Evolutionary conservation across 148 eudicot species (phyloP).

Genomic region (Rhododendron simsii): DNA sequence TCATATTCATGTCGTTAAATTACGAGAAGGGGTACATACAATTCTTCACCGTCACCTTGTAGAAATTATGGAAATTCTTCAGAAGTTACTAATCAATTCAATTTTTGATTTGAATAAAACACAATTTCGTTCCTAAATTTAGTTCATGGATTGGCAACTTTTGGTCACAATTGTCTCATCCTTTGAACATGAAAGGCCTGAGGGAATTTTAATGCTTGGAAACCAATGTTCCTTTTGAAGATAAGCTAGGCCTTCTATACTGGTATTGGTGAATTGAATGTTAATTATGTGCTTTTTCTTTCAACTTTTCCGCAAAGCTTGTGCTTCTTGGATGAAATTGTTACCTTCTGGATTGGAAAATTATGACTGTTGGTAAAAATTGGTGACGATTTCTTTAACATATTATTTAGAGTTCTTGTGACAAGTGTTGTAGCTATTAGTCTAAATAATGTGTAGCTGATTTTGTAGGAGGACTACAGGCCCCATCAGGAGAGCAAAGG

Average conservation of each 20-base stretch:
- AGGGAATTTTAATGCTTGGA: background rate
- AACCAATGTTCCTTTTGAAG: background rate
- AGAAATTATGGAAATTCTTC: background rate
- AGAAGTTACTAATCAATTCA: background rate
- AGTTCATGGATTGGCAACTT: background rate
- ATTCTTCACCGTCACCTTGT: background rate
- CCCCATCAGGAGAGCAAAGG: constrained; percentile 96
- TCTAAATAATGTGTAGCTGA: constrained; percentile 7
- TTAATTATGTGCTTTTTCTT: background rate
- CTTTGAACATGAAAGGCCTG: background rate
- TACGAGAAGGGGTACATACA: background rate
- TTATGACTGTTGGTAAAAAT: background rate
- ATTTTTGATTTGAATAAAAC: background rate
- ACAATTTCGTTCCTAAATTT: background rate
- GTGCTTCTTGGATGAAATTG: background rate
- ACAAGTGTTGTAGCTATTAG: background rate
- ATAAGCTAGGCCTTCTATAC: background rate
- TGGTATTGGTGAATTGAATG: background rate
- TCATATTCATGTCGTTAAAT: background rate
- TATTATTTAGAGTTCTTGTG: background rate
- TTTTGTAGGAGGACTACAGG: constrained; percentile 79
- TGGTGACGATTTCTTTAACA: background rate
- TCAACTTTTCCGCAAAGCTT: background rate
- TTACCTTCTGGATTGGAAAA: background rate
- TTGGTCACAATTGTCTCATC: background rate